phyloP scores from a whole-genome alignment of 1,284 basidiomycete species.

The Irpex sp. region DNA sequence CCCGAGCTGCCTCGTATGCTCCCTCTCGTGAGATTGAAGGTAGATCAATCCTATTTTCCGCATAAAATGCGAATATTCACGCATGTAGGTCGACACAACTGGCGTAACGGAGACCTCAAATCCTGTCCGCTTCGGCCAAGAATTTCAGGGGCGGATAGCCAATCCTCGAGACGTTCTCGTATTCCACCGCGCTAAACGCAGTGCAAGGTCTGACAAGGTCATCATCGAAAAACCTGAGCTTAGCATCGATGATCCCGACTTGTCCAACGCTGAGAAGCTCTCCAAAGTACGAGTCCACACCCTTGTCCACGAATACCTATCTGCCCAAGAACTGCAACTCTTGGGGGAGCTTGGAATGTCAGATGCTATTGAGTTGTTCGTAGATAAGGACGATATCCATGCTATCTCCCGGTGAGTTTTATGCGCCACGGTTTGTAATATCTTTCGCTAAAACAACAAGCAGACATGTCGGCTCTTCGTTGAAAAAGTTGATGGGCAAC shows the following conservation, averaged over 20 bases:
- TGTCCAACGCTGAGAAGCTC: constrained; percentile 64
- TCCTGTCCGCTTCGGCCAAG: constrained; percentile 94
- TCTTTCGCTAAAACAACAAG: background rate
- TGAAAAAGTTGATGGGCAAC: constrained; percentile 64
- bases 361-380: constrained; percentile 88
- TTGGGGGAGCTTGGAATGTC: constrained; percentile 85
- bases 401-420: constrained; percentile 78
- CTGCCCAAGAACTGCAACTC: constrained; percentile 86
- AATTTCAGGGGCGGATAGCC: constrained; percentile 88
- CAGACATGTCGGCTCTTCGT: constrained; percentile 67
- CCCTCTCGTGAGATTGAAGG: constrained; percentile 87
- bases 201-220: constrained; percentile 46
- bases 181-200: constrained; percentile 83
- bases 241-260: constrained; percentile 70
- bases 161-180: constrained; percentile 93
- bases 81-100: constrained; percentile 80
- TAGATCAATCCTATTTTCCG: constrained; percentile 22
- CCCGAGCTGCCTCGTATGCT: constrained; percentile 70
- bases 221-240: constrained; percentile 68
- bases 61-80: background rate
- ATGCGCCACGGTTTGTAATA: background rate
- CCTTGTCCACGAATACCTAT: constrained; percentile 85
- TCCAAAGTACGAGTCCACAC: constrained; percentile 69
- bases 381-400: constrained; percentile 93
- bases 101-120: constrained; percentile 89